Evolutionary conservation across 176 grass and related monocot species (phyloP).

Genomic region (Alloteropsis semialata): DNA sequence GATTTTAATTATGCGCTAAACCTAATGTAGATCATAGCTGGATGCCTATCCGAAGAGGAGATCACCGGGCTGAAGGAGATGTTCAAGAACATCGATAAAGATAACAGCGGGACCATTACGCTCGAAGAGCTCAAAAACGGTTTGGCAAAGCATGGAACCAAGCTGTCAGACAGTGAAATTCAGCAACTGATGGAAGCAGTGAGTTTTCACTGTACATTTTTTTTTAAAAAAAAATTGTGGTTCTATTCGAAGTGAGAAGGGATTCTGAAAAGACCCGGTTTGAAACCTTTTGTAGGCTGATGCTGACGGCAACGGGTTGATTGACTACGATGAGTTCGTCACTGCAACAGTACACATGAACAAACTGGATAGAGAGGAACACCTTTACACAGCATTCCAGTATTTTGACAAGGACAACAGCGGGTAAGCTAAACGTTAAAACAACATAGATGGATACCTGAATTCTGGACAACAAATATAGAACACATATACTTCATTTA

Average conservation of each 20-base stretch:
- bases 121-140: constrained; percentile 76
- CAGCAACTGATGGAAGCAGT: constrained; percentile 87
- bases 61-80: constrained; percentile 82
- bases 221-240: not conserved
- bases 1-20: not conserved
- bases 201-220: constrained; percentile 16
- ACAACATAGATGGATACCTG: not conserved
- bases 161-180: constrained; percentile 69
- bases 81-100: constrained; percentile 90
- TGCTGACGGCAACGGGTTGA: constrained; percentile 72
- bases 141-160: constrained; percentile 67
- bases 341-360: constrained; percentile 82
- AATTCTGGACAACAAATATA: not conserved
- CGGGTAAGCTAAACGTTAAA: constrained; percentile 37
- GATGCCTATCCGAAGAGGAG: constrained; percentile 90
- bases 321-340: constrained; percentile 78
- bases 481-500: not conserved
- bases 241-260: not conserved
- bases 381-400: constrained; percentile 79
- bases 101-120: constrained; percentile 80
- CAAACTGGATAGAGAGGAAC: constrained; percentile 71
- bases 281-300: constrained; percentile 40
- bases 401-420: constrained; percentile 79
- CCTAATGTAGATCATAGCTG: constrained; percentile 60
- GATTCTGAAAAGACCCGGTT: not conserved